Evolutionary conservation across 371 early-diverging fungal species (phyloP).

Genomic region (Mycotypha africana): DNA sequence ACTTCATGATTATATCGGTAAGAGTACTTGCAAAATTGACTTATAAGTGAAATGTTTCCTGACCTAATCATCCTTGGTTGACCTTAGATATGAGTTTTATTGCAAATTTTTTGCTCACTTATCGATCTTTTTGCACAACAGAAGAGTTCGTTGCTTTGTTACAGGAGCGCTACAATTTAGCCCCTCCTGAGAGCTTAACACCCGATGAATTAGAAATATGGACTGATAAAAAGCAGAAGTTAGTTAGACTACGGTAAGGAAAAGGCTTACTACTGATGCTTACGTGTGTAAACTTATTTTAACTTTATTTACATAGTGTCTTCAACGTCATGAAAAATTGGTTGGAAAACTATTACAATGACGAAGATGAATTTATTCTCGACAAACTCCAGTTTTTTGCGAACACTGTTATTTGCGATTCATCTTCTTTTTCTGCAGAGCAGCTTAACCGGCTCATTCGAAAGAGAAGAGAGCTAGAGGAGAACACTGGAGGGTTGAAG

Average conservation of each 20-base stretch:
- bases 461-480: slow-evolving; percentile 57
- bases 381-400: slow-evolving; percentile 77
- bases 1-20: slow-evolving; percentile 65
- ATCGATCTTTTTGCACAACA: slow-evolving; percentile 79
- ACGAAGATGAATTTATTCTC: slow-evolving; percentile 63
- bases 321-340: slow-evolving; percentile 87
- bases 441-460: slow-evolving; percentile 66
- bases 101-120: slow-evolving; percentile 83
- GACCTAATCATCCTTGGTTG: not conserved
- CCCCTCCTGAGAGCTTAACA: slow-evolving; percentile 65
- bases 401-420: slow-evolving; percentile 65
- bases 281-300: not conserved
- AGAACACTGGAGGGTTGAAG: slow-evolving; percentile 44
- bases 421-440: slow-evolving; percentile 66
- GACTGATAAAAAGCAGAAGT: slow-evolving; percentile 80
- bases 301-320: slow-evolving; percentile 36
- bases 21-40: not conserved
- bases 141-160: slow-evolving; percentile 68
- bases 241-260: slow-evolving; percentile 69
- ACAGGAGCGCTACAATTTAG: slow-evolving; percentile 66
- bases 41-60: not conserved
- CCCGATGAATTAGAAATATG: slow-evolving; percentile 69
- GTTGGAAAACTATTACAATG: slow-evolving; percentile 83
- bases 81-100: slow-evolving; percentile 68
- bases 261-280: no score